These are phyloP conservation scores for Corinectria fuckeliana DNA, from an alignment of 2,329 filamentous ascomycete species.

Conservation along the genomic window DNA sequence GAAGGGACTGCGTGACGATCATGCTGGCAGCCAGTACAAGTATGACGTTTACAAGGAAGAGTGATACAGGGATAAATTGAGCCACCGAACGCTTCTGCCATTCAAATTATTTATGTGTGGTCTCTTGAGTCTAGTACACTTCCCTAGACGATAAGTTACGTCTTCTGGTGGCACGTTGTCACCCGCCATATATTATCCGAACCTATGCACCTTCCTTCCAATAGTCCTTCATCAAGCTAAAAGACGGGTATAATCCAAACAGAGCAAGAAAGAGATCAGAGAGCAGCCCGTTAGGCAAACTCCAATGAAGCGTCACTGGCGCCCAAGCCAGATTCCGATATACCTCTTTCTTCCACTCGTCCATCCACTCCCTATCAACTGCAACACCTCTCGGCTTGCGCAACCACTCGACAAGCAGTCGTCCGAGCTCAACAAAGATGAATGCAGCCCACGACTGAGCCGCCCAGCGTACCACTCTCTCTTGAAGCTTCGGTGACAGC, in stretches of 20 bases:
- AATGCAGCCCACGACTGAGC: conserved; percentile 12
- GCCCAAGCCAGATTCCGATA: conserved; percentile 13
- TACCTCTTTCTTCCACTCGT: conserved; percentile 8
- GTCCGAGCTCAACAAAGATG: not conserved
- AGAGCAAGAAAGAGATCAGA: conserved; percentile 9
- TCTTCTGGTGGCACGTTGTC: too few relatives aligned
- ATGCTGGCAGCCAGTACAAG: conserved; percentile 64
- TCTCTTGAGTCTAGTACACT: not conserved
- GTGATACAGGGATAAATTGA: too few relatives aligned
- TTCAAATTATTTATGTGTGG: too few relatives aligned
- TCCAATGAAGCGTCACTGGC: conserved; percentile 15
- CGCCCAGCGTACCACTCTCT: not conserved
- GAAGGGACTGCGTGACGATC: conserved; percentile 61
- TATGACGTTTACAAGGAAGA: conserved; percentile 68
- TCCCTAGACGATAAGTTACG: too few relatives aligned
- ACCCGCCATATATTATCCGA: too few relatives aligned
- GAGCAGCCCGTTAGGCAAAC: conserved; percentile 6
- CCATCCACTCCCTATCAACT: conserved; percentile 1
- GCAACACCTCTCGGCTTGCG: not conserved
- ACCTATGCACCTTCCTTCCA: conserved; percentile 5
- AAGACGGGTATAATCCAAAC: conserved; percentile 8
- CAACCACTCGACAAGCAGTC: not conserved
- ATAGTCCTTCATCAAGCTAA: conserved; percentile 11
- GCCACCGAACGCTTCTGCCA: too few relatives aligned
- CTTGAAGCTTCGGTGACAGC: conserved; percentile 8